phyloP scores from a whole-genome alignment of 495 filamentous ascomycete species.

The Tuber aestivum region DNA sequence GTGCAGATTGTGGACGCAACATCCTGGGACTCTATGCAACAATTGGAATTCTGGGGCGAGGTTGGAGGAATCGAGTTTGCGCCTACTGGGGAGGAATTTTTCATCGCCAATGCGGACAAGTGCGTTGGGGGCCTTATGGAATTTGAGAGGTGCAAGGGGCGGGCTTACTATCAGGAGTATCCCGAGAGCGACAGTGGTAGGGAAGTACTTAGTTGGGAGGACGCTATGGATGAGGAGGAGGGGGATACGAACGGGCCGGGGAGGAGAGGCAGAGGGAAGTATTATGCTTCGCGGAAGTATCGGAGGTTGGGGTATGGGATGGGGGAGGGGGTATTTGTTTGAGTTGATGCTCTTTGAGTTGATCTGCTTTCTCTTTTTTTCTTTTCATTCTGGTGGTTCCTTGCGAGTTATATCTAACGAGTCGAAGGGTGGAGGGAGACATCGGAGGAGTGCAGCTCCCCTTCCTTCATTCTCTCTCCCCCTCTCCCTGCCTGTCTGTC shows the following conservation, averaged over 20 bases:
- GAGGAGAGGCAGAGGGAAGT: not conserved
- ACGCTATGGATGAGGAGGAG: not conserved
- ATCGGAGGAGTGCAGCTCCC: not conserved
- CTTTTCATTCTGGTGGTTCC: not conserved
- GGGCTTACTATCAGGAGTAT: conserved; percentile 38
- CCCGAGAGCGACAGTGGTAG: not conserved
- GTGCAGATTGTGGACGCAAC: conserved; percentile 71
- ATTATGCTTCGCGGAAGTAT: conserved; percentile 3
- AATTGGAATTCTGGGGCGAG: conserved; percentile 79
- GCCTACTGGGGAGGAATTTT: conserved; percentile 64
- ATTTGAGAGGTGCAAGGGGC: conserved; percentile 57
- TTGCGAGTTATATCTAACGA: not conserved
- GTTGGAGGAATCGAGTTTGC: conserved; percentile 70
- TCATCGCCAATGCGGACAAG: conserved; percentile 67
- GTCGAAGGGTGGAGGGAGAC: not conserved
- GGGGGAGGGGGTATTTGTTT: not conserved
- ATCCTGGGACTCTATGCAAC: conserved; percentile 50
- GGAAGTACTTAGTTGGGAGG: not conserved
- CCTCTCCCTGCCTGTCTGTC: not conserved
- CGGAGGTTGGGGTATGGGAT: conserved; percentile 4
- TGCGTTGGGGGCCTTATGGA: conserved; percentile 74
- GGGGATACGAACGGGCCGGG: not conserved
- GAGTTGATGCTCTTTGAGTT: not conserved
- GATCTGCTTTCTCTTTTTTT: not conserved
- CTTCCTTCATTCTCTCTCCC: not conserved